phyloP scores from a whole-genome alignment of 2,329 filamentous ascomycete genomes.

The Cercospora citrullina region DNA sequence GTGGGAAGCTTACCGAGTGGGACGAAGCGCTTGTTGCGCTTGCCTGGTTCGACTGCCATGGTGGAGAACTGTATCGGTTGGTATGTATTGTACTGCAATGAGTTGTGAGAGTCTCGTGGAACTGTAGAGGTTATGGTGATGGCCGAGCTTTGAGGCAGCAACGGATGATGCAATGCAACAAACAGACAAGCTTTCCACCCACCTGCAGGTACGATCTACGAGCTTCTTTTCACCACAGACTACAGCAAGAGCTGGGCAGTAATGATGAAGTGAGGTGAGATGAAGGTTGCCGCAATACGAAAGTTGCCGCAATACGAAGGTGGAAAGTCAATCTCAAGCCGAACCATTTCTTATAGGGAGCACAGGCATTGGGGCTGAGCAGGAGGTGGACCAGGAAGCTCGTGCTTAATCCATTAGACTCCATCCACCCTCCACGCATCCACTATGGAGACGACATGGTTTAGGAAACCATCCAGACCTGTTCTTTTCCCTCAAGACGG shows the following conservation, averaged over 20 bases:
- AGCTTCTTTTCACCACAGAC: background rate
- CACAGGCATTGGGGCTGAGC: background rate
- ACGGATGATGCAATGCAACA: conserved; percentile 4
- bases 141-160: conserved; percentile 5
- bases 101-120: background rate
- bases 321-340: background rate
- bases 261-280: background rate
- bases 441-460: no score
- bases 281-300: background rate
- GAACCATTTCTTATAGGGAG: background rate
- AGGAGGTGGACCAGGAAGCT: background rate
- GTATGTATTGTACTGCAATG: background rate
- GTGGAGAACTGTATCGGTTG: background rate
- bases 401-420: background rate
- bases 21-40: conserved; percentile 19
- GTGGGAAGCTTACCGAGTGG: conserved; percentile 44
- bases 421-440: background rate
- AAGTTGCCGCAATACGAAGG: background rate
- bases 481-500: background rate
- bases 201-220: background rate
- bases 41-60: conserved; percentile 13
- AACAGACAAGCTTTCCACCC: conserved; percentile 2
- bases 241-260: background rate
- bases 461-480: no score
- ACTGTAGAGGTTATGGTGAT: background rate